These are phyloP conservation scores for Oryza coarctata DNA, from an alignment of 176 grass and related monocot genomes.

Conservation along the genomic window DNA sequence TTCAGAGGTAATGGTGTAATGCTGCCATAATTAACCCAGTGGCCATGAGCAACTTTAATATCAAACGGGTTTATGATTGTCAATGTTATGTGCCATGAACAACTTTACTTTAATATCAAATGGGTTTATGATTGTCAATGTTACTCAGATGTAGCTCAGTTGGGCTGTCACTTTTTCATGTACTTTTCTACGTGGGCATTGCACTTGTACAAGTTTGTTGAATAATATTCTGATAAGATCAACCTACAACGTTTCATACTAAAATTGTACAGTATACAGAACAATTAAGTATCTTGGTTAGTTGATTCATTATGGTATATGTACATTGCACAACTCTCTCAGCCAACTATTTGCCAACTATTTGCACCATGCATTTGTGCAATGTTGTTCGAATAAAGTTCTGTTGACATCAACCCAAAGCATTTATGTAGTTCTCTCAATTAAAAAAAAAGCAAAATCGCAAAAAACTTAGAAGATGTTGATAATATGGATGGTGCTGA, in stretches of 20 bases:
- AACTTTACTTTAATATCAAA: no score
- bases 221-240: background rate
- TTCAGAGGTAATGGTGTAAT: background rate
- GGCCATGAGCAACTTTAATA: background rate
- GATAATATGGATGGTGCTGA: background rate
- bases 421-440: background rate
- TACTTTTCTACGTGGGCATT: background rate
- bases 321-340: background rate
- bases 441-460: background rate
- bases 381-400: background rate
- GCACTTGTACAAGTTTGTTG: background rate
- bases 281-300: background rate
- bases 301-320: background rate
- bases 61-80: background rate
- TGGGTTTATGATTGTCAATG: background rate
- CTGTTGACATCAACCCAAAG: background rate
- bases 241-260: background rate
- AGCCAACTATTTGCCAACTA: background rate
- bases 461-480: background rate
- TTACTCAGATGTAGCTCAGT: background rate
- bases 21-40: background rate
- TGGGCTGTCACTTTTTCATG: background rate
- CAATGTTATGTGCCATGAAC: background rate
- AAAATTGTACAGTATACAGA: background rate
- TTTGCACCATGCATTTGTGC: background rate